A percentile compares a stretch with the other conserved stretches of the same genome.
Evolutionary conservation across 257 asterid species (phyloP).

Genomic region (Jaltomata sinuosa): DNA sequence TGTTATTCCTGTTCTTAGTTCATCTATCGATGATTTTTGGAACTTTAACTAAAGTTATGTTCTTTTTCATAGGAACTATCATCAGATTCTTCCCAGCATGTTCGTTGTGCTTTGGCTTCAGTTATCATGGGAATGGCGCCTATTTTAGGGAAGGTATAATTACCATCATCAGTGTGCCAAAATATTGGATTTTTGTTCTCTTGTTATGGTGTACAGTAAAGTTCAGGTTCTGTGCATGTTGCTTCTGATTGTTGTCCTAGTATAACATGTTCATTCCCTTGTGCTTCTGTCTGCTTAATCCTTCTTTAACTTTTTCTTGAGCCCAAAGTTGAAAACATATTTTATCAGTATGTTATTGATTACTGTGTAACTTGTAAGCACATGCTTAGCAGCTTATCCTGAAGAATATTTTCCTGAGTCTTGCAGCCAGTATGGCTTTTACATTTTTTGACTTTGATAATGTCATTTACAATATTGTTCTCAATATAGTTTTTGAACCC

Average conservation of each 20-base stretch:
- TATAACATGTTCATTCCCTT: neutral
- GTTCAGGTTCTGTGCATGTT: neutral
- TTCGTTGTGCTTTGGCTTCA: constrained; percentile 40
- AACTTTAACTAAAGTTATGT: neutral
- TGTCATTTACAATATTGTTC: neutral
- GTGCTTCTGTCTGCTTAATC: neutral
- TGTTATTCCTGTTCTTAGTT: neutral
- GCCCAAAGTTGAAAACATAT: neutral
- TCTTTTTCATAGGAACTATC: constrained; percentile 20
- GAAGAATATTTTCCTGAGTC: neutral
- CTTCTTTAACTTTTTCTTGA: neutral
- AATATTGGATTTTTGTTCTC: neutral
- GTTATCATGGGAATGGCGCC: constrained; percentile 43
- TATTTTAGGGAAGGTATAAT: constrained; percentile 29
- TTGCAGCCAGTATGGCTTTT: neutral
- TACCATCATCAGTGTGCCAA: neutral
- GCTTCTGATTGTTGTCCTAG: neutral
- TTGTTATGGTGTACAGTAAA: neutral
- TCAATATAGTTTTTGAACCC: neutral
- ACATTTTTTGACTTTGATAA: neutral
- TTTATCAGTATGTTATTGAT: neutral
- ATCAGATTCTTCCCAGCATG: constrained; percentile 38
- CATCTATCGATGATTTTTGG: neutral
- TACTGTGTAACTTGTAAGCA: neutral
- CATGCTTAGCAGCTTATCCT: neutral